Evolutionary conservation across 345 rosid species (phyloP), one percentile per base, ranked within the genome.

Genomic region (Rhodamnia rubescens): DNA sequence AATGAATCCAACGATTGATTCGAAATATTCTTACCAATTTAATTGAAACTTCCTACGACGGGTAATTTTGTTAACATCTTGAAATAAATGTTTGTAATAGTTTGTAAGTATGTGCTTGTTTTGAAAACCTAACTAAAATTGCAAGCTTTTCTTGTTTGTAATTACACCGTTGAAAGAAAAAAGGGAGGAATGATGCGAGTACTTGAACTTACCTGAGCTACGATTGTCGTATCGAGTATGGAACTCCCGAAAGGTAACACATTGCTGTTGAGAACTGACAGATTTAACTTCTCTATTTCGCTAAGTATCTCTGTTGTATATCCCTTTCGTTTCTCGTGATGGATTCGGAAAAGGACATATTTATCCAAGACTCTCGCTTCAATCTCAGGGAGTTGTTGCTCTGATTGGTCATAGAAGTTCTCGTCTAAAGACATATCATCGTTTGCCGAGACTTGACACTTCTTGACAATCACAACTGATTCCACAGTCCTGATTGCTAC

Each of bases 281-380:
- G 85, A 51, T 90, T 90, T 53, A 90, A 90, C 74, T 90, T 93
- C 89, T 93, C 95, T 2, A 95, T 82, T 85, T 90, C 89, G 47
- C 83, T 84, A 9, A 95, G 56, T 83, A 95, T 90, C 55, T 88
- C 91, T 9, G 87, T 27, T 16, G 92, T 36, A 86, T 86, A 84
- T 6, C 92, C 92, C 87, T 88, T 90, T n/a, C 85, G 90, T 32
- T 92, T 94, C 89, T 93, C 93, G 74, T 95, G 92, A 13, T 92
- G 95, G 87, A 96, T 91, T 89, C 94, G 87, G 7, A 96, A 87
- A 7, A 96, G 91, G 14, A 95, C 91, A 74, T 93, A 90, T 15
- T 89, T 91, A 82, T 87, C 90, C 0, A 91, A 87, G 84, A 95
- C 92, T 87, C 92, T 92, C 0, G 91, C 96, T 88, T 96, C 98